Base-by-base conservation (phyloP, 225 moss, liverwort and hornwort genomes). In the Polytrichum commune region DNA sequence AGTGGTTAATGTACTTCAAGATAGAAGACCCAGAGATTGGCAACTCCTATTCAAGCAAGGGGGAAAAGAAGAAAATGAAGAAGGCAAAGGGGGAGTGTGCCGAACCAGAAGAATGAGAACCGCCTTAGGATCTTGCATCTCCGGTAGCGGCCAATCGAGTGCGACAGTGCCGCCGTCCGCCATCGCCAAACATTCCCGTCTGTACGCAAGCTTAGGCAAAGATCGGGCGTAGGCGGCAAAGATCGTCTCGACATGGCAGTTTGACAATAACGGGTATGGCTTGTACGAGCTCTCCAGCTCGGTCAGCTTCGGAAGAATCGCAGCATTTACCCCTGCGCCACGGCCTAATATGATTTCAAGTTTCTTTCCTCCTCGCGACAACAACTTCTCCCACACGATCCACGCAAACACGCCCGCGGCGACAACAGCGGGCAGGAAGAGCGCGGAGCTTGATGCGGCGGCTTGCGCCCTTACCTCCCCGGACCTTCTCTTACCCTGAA, bases 191-290 rank as follows among this genome's bases (percentile, higher is more conserved):
- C 71, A 79, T 64, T 85, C 88, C 68, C 88, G 72, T 71, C 73
- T 79, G 68, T 89, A 85, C 27, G 63, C 73, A 54, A 89, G 29
- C 9, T 60, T 70, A 26, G 88, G 88, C 62, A 85, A 68, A 38
- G 85, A 68, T 9, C 88, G 88, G 25, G 71, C 85, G 53, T 53
- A 83, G 27, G 88, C 56, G 1, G 88, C 83, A 65, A 89, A 89
- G 60, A 89, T 85, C 18, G 88, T 89, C 77, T 89, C 88, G 29
- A 83, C 82, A 69, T 89, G 88, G 56, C 85, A 54, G 63, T 89
- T 89, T 54, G 57, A 65, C 27, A 89, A 70, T 19, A 58, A 73
- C 27, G 77, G 38, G 5, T 77, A 85, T 22, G 82, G 75, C 56
- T 80, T 83, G 71, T 89, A 89, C 1, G 82, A 53, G 54, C 83